phyloP scores from a whole-genome alignment of 345 rosid species.

The Bretschneidera sinensis region DNA sequence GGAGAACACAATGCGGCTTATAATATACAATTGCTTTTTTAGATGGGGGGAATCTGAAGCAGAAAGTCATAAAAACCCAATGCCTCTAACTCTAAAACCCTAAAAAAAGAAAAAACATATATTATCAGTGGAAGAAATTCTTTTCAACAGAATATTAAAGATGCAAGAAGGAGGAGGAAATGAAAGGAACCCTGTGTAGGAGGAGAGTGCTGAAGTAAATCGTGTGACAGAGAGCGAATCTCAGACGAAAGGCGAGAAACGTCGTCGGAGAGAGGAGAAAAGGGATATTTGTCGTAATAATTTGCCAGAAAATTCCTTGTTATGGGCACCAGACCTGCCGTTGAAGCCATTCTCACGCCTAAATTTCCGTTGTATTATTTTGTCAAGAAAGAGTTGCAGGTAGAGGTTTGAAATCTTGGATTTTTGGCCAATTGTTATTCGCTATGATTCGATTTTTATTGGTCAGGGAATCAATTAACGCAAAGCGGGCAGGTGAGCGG shows the following conservation, averaged over 20 bases:
- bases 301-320: conserved; percentile 71
- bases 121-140: too few species aligned
- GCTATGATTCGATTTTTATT: neutral
- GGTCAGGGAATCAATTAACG: neutral
- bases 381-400: neutral
- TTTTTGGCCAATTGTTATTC: conserved; percentile 14
- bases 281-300: conserved; percentile 74
- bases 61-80: too few species aligned
- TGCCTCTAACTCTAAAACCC: neutral
- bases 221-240: conserved; percentile 53
- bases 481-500: neutral
- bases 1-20: neutral
- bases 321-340: conserved; percentile 82
- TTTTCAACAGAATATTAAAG: neutral
- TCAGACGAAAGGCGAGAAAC: conserved; percentile 60
- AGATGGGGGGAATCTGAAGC: too few species aligned
- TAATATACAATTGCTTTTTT: too few species aligned
- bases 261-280: conserved; percentile 63
- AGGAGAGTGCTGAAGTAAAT: conserved; percentile 43
- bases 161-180: neutral
- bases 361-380: too few species aligned
- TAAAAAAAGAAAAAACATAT: neutral
- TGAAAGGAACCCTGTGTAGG: conserved; percentile 52
- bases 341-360: conserved; percentile 52
- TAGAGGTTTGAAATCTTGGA: neutral